phyloP scores from a whole-genome alignment of 1,139 yeast genomes.

The Candida pseudoviswanathii region DNA sequence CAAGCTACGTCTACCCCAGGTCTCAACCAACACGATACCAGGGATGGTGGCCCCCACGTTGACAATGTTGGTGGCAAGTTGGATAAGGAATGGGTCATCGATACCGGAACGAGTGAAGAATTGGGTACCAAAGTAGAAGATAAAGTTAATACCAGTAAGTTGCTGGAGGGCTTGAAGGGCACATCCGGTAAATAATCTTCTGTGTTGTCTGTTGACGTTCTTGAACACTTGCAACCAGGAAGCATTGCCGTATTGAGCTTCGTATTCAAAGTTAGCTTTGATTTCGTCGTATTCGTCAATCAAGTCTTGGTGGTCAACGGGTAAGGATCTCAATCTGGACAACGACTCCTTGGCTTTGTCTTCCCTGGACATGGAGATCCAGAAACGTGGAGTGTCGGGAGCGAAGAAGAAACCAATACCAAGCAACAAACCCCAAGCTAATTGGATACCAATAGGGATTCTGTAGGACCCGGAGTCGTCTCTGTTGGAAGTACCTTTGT shows the following conservation, averaged over 20 bases:
- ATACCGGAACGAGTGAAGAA: conserved; percentile 63
- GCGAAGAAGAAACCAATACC: conserved; percentile 51
- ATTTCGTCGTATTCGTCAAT: conserved; percentile 41
- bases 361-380: conserved; percentile 52
- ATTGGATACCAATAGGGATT: conserved; percentile 61
- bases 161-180: conserved; percentile 58
- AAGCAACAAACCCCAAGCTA: conserved; percentile 43
- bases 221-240: conserved; percentile 39
- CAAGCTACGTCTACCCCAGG: conserved; percentile 40
- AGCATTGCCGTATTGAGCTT: conserved; percentile 30
- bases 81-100: conserved; percentile 37
- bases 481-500: conserved; percentile 57
- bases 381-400: conserved; percentile 82
- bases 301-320: conserved; percentile 43
- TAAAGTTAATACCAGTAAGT: conserved; percentile 74
- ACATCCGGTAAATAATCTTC: conserved; percentile 40
- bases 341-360: conserved; percentile 56
- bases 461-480: conserved; percentile 62
- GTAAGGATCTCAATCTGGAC: conserved; percentile 35
- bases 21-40: conserved; percentile 39
- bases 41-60: conserved; percentile 41
- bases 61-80: conserved; percentile 40
- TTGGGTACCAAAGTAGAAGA: conserved; percentile 69
- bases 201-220: conserved; percentile 34
- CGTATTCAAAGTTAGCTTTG: conserved; percentile 40